Evolutionary conservation across 169 alveolate genomes (phyloP).

Genomic region (Cryptosporidium baileyi): DNA sequence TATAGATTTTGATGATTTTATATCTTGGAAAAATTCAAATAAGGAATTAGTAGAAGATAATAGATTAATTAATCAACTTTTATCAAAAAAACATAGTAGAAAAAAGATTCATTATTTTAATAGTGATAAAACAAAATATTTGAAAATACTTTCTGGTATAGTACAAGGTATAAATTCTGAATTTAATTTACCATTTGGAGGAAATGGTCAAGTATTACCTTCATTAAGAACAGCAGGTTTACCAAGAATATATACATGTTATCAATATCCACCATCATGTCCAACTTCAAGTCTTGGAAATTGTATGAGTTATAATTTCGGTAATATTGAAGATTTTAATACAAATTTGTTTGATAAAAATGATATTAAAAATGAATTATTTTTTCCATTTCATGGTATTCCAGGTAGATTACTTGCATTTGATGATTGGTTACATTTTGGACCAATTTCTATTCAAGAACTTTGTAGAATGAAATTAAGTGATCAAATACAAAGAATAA

Average conservation of each 20-base stretch:
- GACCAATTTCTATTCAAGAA: conserved; percentile 52
- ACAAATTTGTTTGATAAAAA: background rate
- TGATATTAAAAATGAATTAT: background rate
- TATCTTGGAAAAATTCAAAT: conserved; percentile 24
- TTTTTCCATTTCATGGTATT: conserved; percentile 39
- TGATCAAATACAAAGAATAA: conserved; percentile 58
- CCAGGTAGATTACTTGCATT: conserved; percentile 30
- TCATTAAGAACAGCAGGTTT: conserved; percentile 47
- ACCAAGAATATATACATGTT: conserved; percentile 66
- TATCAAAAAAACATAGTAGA: conserved; percentile 8
- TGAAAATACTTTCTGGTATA: conserved; percentile 44
- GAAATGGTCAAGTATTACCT: conserved; percentile 64
- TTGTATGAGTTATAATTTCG: conserved; percentile 50
- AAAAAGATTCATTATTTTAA: conserved; percentile 31
- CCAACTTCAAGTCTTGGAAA: conserved; percentile 62
- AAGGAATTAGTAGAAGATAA: background rate
- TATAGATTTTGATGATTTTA: conserved; percentile 44
- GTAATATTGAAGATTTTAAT: conserved; percentile 27
- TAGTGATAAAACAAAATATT: background rate
- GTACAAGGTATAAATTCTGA: conserved; percentile 4
- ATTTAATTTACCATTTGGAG: conserved; percentile 54
- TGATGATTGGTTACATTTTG: conserved; percentile 53
- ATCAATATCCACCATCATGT: conserved; percentile 64
- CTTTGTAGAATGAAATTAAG: conserved; percentile 23
- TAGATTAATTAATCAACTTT: conserved; percentile 14